Percentiles rank a stretch among this genome's conserved stretches.
These are phyloP conservation scores for Lichina pygmaea DNA, from an alignment of 495 filamentous ascomycete genomes.

Conservation along the genomic window DNA sequence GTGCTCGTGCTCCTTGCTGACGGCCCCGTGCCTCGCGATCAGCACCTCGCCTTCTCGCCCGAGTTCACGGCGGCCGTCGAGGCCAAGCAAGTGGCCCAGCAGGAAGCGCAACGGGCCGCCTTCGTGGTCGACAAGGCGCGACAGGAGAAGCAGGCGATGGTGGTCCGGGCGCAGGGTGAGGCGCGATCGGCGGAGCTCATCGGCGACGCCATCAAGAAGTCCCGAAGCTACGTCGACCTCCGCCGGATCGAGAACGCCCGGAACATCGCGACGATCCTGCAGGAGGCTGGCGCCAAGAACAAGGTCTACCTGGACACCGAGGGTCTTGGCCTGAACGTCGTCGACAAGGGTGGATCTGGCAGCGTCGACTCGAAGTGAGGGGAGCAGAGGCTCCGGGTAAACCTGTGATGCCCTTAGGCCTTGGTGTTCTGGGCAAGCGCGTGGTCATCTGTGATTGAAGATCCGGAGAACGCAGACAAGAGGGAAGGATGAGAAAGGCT, in stretches of 20 bases:
- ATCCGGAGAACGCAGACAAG: no score
- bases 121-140: constrained; percentile 97
- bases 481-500: no score
- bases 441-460: no score
- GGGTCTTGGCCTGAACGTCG: constrained; percentile 72
- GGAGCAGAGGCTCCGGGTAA: not conserved
- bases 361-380: not conserved
- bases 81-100: constrained; percentile 96
- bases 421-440: no score
- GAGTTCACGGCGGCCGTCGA: constrained; percentile 98
- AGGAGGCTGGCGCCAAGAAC: constrained; percentile 70
- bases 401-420: no score
- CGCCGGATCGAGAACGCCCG: constrained; percentile 92
- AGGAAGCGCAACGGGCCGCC: constrained; percentile 89
- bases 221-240: constrained; percentile 81
- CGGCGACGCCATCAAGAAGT: constrained; percentile 98
- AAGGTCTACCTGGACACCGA: constrained; percentile 80
- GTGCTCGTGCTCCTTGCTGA: not conserved
- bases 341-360: not conserved
- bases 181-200: constrained; percentile 93
- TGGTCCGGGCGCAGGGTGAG: constrained; percentile 96
- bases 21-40: not conserved
- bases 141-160: constrained; percentile 97
- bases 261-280: constrained; percentile 55
- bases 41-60: constrained; percentile 97